phyloP scores from a whole-genome alignment of 1,139 yeast species.

The Yamadazyma epiphylla region DNA sequence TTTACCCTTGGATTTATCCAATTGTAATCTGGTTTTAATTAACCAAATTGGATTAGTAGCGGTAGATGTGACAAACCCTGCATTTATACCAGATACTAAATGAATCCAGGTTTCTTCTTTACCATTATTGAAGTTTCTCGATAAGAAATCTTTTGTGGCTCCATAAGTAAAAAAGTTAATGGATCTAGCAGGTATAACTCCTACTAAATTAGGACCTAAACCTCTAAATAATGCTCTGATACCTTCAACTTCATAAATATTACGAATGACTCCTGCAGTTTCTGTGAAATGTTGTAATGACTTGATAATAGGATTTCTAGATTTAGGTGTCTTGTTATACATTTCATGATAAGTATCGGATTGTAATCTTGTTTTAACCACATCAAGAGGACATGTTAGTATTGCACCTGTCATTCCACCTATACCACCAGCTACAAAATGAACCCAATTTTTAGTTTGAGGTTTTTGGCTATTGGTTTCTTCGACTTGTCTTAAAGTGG shows the following conservation, averaged over 20 bases:
- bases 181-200: constrained; percentile 98
- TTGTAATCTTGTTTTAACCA: constrained; percentile 92
- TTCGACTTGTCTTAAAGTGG: constrained; percentile 37
- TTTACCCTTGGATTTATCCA: constrained; percentile 67
- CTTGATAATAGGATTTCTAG: constrained; percentile 36
- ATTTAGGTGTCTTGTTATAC: constrained; percentile 40
- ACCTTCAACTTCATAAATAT: constrained; percentile 76
- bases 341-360: constrained; percentile 64
- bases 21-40: constrained; percentile 88
- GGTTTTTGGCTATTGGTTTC: constrained; percentile 8
- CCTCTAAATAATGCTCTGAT: constrained; percentile 86
- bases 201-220: constrained; percentile 91
- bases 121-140: constrained; percentile 64
- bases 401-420: constrained; percentile 99
- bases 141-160: constrained; percentile 72
- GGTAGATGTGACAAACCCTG: constrained; percentile 93
- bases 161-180: constrained; percentile 97
- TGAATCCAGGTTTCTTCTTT: constrained; percentile 85
- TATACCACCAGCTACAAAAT: constrained; percentile 97
- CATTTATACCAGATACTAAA: constrained; percentile 81
- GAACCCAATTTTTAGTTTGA: constrained; percentile 80
- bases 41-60: constrained; percentile 99
- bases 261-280: constrained; percentile 68
- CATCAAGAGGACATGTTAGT: constrained; percentile 92
- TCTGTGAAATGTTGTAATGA: constrained; percentile 74